Conservation (phyloP, 192 early-diverging fungal species). For the Geosiphon pyriformis region DNA sequence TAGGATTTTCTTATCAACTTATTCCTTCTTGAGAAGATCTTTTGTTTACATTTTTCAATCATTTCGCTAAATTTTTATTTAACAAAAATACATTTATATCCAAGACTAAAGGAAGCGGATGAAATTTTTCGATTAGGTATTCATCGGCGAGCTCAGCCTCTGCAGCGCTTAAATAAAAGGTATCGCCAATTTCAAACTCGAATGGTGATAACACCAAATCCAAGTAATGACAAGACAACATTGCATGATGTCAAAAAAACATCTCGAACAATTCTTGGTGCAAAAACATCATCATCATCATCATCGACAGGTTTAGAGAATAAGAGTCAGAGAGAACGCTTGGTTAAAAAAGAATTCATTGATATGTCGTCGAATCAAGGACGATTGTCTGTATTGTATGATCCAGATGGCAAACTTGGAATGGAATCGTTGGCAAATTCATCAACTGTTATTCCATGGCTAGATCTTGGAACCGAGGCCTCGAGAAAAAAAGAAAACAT, state of each 20-base stretch:
- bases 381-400: slow-evolving; percentile 29
- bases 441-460: slow-evolving; percentile 36
- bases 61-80: background rate
- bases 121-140: slow-evolving; percentile 65
- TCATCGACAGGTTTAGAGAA: background rate
- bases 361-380: slow-evolving; percentile 4
- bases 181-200: slow-evolving; percentile 57
- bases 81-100: background rate
- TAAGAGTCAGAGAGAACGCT: background rate
- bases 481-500: slow-evolving; percentile 68
- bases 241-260: background rate
- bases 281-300: slow-evolving; percentile 19
- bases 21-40: slow-evolving; percentile 11
- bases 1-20: background rate
- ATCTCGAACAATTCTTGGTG: slow-evolving; percentile 19
- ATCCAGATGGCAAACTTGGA: slow-evolving; percentile 6
- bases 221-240: background rate
- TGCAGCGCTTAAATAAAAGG: slow-evolving; percentile 53
- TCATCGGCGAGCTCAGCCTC: slow-evolving; percentile 60
- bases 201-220: slow-evolving; percentile 25
- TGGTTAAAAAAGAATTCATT: background rate
- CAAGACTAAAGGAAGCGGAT: slow-evolving; percentile 53
- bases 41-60: background rate
- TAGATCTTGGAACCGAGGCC: slow-evolving; percentile 53
- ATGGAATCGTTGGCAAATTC: background rate